Evolutionary conservation across 2,329 filamentous ascomycete genomes (phyloP).

Genomic region (Alternaria hordeiaustralica): DNA sequence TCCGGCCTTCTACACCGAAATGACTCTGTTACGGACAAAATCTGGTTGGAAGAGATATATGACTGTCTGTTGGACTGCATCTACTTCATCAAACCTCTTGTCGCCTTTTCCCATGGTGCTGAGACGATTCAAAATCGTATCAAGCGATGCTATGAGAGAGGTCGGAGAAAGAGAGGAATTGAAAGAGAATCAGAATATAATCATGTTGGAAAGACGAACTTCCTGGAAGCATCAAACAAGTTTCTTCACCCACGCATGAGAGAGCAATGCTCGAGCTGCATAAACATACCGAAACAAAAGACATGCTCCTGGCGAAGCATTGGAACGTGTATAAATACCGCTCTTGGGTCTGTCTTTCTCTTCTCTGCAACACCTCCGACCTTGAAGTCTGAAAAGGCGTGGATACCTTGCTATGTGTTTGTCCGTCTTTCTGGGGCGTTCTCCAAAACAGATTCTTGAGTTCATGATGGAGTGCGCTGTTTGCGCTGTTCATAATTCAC

Average conservation of each 20-base stretch:
- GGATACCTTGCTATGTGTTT: too few species aligned
- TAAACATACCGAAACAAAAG: fast-evolving
- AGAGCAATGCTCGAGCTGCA: not conserved
- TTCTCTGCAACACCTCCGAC: not conserved
- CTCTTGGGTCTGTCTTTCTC: not conserved
- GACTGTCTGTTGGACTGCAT: not conserved
- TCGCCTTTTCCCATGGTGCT: too few species aligned
- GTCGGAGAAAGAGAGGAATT: not conserved
- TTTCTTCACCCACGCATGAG: not conserved
- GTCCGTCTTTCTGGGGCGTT: not conserved
- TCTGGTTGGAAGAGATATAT: too few species aligned
- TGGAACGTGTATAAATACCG: not conserved
- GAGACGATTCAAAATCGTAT: too few species aligned
- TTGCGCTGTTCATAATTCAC: too few species aligned
- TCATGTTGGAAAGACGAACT: not conserved
- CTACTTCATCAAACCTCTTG: not conserved
- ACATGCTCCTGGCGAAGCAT: fast-evolving
- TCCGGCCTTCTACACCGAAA: not conserved
- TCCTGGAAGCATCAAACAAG: not conserved
- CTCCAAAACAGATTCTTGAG: too few species aligned
- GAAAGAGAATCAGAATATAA: too few species aligned
- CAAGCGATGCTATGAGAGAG: not conserved
- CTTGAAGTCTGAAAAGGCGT: too few species aligned
- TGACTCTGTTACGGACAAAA: too few species aligned
- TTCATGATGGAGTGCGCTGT: too few species aligned